Conservation (phyloP, 2,329 filamentous ascomycete genomes). For the Amesomyces nigricolor region DNA sequence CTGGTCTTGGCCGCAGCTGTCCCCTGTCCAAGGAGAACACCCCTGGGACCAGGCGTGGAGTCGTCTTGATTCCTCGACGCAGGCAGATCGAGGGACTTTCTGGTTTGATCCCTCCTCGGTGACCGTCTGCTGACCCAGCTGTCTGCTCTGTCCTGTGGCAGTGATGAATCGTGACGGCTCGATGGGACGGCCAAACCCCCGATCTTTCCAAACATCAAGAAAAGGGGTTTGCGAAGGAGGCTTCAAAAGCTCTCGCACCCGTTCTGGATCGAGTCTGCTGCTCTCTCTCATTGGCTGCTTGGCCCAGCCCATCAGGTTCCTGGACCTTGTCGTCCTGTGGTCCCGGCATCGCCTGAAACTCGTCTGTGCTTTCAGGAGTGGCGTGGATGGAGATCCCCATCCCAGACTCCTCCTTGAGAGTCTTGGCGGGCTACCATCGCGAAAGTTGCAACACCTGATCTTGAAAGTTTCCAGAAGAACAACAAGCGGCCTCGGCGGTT, state of each 20-base stretch:
- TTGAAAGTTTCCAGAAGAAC: constrained; percentile 15
- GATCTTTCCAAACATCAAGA: constrained; percentile 12
- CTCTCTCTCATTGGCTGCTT: constrained; percentile 20
- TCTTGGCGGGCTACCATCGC: neutral
- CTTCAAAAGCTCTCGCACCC: constrained; percentile 14
- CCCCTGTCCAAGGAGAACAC: neutral
- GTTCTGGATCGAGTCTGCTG: constrained; percentile 25
- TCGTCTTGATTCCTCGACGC: too few species aligned
- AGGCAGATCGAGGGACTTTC: neutral
- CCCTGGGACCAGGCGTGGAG: neutral
- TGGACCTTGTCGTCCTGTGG: constrained; percentile 18
- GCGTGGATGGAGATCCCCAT: neutral
- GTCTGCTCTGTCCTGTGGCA: constrained; percentile 10
- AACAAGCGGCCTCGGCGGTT: neutral
- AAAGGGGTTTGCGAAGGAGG: constrained; percentile 13
- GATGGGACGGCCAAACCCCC: neutral
- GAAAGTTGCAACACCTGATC: neutral
- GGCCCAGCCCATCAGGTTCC: constrained; percentile 21
- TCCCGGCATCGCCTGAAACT: constrained; percentile 26
- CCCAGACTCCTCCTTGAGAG: neutral
- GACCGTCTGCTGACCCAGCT: constrained; percentile 7
- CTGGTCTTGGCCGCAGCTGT: constrained; percentile 21
- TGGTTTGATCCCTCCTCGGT: neutral
- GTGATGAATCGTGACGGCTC: constrained; percentile 1
- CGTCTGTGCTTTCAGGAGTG: constrained; percentile 24